Evolutionary conservation across 352 stramenopile genomes (phyloP).

Genomic region (Plasmopara muralis): DNA sequence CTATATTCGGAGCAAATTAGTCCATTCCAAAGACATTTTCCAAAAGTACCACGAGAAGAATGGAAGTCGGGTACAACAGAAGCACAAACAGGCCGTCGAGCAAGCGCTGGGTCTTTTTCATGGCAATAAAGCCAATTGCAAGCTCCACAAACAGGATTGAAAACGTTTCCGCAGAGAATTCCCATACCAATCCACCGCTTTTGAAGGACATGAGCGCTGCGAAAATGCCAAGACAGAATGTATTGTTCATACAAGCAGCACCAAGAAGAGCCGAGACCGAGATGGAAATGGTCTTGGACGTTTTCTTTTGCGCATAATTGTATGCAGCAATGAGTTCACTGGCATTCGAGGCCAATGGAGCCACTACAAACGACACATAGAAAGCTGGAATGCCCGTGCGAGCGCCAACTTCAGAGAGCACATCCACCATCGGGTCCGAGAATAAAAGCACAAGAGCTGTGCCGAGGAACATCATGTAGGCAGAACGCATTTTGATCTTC

Average conservation of each 20-base stretch:
- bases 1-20: slow-evolving; percentile 30
- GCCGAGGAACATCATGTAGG: slow-evolving; percentile 91
- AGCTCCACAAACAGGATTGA: slow-evolving; percentile 95
- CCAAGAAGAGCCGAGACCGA: slow-evolving; percentile 91
- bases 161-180: slow-evolving; percentile 97
- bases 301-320: slow-evolving; percentile 98
- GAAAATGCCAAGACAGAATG: slow-evolving; percentile 98
- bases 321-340: slow-evolving; percentile 96
- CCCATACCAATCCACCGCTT: slow-evolving; percentile 88
- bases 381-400: slow-evolving; percentile 91
- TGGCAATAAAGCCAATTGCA: slow-evolving; percentile 71
- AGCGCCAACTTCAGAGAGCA: slow-evolving; percentile 90
- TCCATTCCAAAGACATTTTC: slow-evolving; percentile 90
- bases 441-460: slow-evolving; percentile 93
- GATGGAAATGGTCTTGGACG: slow-evolving; percentile 95
- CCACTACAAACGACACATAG: slow-evolving; percentile 97
- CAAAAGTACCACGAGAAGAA: slow-evolving; percentile 89
- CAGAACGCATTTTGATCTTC: slow-evolving; percentile 92
- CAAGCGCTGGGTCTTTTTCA: slow-evolving; percentile 87
- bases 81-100: slow-evolving; percentile 79
- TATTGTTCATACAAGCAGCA: slow-evolving; percentile 99
- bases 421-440: slow-evolving; percentile 98
- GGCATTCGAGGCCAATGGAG: slow-evolving; percentile 97
- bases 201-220: slow-evolving; percentile 95
- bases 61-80: slow-evolving; percentile 89